Evolutionary conservation across 225 moss, liverwort and hornwort genomes (phyloP), one percentile per base, ranked within the genome.

Genomic region (Polytrichum formosum): DNA sequence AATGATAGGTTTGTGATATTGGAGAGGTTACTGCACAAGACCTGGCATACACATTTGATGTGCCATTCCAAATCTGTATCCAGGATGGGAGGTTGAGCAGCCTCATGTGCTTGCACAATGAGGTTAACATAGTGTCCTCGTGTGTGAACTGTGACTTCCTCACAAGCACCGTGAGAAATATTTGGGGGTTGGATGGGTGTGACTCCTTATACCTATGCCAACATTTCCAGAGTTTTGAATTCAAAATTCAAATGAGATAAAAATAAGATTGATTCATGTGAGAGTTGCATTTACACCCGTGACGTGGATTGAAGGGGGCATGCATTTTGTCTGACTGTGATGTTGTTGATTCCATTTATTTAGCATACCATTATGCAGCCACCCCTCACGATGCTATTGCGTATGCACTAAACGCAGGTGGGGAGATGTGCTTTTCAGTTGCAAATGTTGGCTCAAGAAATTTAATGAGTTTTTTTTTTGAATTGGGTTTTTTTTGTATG

Each of bases 321-420:
- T 92, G 56, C 76, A 90, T 97, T 31, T 92, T 94, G 23, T 94
- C 94, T 23, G 92, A 97, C 68, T 97, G 97, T 69, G 94, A 94
- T 81, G 90, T 94, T 28, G 85, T 97, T 17, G 78, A 85, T 67
- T 88, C 89, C 59, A 92, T 97, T 89, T 84, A 80, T 60, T 91
- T 92, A 62, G 77, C 84, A 18, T 88, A 88, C 65, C 77, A 83
- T 67, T 94, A 89, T 70, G 79, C 94, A 20, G 56, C 79, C 3
- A 88, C 88, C 2, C 72, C 86, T 56, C 89, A 92, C 74, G 92
- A 94, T 62, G 91, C 94, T 29, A 92, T 91, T 63, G 94, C 88
- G 16, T 85, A 91, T 76, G 84, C 97, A n/a, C 85, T 94, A 46
- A 78, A 86, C 17, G 89, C 91, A 72, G 93, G 91, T 91, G 69